Evolutionary conservation across 2,329 filamentous ascomycete genomes (phyloP), one percentile per base, ranked within the genome.

Genomic region (Arthrobotrys sinensis): DNA sequence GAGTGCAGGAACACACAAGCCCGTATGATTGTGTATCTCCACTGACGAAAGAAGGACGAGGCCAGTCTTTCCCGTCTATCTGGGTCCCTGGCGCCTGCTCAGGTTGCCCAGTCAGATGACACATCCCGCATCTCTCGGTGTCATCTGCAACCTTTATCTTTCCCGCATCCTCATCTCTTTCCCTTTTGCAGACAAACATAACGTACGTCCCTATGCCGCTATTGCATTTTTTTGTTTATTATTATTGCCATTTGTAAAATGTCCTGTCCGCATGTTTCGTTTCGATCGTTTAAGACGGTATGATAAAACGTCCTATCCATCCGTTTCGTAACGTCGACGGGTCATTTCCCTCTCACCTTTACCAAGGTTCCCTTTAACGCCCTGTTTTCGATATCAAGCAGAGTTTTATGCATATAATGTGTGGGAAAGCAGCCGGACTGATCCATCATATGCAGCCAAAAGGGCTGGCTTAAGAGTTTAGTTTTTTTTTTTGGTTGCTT

Each of bases 31-130:
- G 14, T 50, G 45, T 48, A 40, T 62, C 66, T 53, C 64, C 62
- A 65, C 60, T 45, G 50, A 73, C 24, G 21, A 32, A 36, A 24
- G 45, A 63, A 38, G 60, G 38, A 73, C 69, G 69, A 73, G 62
- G 57, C 46, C 24, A 14, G 40, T 45, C 52, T 69, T 57, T 65
- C 34, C 28, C 53, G 32, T 62, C 45, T 46, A 73, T 67, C 48
- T 64, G 45, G 67, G 40, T 32, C 48, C 50, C 55, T 43, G 65
- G 72, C 65, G 73, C 60, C 67, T 76, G 72, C 57, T 76, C 72
- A 76, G 65, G 72, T 64, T 60, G 53, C 34, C 57, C 38, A 46
- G 66, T 78, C 75, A 78, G 75, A 78, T 78, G 75, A 78, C 63
- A 63, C 16, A 57, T 60, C 55, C 32, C 55, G 34, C 36, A 40